Percentiles rank a stretch among this genome's conserved stretches.
Evolutionary conservation across 306 rosid species (phyloP).

Genomic region (Cotoneaster glaucophyllus): DNA sequence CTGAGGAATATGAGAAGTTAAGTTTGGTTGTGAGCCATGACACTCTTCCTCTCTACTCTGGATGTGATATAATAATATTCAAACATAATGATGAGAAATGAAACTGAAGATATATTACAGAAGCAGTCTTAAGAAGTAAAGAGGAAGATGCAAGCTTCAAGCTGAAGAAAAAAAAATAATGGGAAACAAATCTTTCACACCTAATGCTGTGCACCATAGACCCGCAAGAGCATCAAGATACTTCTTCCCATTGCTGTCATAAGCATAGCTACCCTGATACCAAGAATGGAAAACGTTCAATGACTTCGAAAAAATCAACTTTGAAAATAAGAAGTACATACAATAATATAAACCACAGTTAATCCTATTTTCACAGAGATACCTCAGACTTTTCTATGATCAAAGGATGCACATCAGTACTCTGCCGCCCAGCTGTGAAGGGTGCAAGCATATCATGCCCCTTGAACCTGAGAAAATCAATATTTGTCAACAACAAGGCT

Average conservation of each 20-base stretch:
- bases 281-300: constrained; percentile 16
- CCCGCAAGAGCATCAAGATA: constrained; percentile 95
- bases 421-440: constrained; percentile 87
- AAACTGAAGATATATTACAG: not conserved
- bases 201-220: constrained; percentile 86
- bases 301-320: not conserved
- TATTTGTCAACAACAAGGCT: constrained; percentile 14
- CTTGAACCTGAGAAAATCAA: constrained; percentile 45
- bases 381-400: constrained; percentile 83
- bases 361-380: not conserved
- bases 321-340: not conserved
- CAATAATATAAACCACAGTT: not conserved
- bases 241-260: constrained; percentile 73
- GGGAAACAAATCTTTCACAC: constrained; percentile 25
- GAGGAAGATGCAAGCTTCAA: not conserved
- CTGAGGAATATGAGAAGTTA: not conserved
- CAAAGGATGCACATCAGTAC: constrained; percentile 54
- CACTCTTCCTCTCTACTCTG: too few relatives aligned
- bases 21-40: too few relatives aligned
- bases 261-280: constrained; percentile 87
- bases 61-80: too few relatives aligned
- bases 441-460: constrained; percentile 98
- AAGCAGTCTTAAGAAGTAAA: not conserved
- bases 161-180: not conserved
- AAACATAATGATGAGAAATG: not conserved